Base-by-base conservation (phyloP, 2,329 filamentous ascomycete species). In the Onygena corvina region DNA sequence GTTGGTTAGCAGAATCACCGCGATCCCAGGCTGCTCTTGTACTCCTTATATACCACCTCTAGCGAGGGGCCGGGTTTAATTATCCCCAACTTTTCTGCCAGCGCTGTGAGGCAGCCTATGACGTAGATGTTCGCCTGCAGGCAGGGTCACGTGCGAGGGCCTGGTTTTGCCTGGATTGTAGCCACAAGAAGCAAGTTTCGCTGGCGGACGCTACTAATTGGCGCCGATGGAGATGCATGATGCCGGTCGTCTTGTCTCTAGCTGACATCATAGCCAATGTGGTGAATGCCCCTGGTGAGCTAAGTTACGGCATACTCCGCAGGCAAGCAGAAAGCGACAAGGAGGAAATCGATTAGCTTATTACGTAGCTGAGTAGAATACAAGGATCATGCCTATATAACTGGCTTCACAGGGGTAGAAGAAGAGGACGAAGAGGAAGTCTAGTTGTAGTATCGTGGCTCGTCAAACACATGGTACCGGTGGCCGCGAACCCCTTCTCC, bases 401-500 rank as follows among this genome's bases (percentile, higher is more conserved):
- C 38, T 38, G 14, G 5, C 12, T 20, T 8, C 21, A n/a, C 20
- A 42, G 27, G 38, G 38, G 25, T 38, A 38, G 18, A 38, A 25
- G 25, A 5, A 23, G 23, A n/a, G 38, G n/a, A 42, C 21, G 25
- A 40, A 29, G 12, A 21, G 35, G 21, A n/a, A 30, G 11, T 11
- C 60, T 62, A 71, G 51, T 67, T 61, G 63, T 67, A 73, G 56
- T 92, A 94, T 63, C 85, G 76, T 46, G 88, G 89, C 70, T 93
- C 86, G 58, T 94, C 77, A 67, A 98, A 96, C 25, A 96, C 92
- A 66, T 98, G 92, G 67, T 96, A 98, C 53, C 75, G 71, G 68
- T 98, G 92, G 3, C 86, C 92, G 52, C 92, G 75, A 3, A 94
- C 86, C 42, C 92, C 92, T 56, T 89, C 68, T 0, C 88, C 90